Base-by-base conservation (phyloP, 2,329 filamentous ascomycete genomes). In the Aschersonia sp. region DNA sequence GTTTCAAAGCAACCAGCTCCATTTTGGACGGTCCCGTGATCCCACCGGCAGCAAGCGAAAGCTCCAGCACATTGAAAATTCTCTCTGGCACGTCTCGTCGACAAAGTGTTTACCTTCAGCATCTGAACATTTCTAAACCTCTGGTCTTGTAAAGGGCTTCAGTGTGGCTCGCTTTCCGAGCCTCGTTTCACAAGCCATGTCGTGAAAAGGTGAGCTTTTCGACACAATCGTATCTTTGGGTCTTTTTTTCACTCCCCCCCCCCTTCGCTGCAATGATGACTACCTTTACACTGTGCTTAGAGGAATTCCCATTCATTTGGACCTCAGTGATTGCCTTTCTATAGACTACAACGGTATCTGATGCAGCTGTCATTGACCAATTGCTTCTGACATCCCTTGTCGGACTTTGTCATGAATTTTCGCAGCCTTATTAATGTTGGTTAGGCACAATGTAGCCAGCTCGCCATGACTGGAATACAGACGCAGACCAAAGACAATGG, bases 321-420 rank as follows among this genome's bases (percentile, higher is more conserved):
- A 47, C 70, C 76, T 78, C 75, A 54, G 67, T 83, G 79, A 73
- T 68, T 67, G 76, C 69, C 73, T 70, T 70, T 74, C 66, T 78
- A 81, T 83, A 85, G 85, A 92, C 86, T 92, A 92, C 85, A 90
- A 92, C 86, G 86, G 86, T 92, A 92, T 92, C 86, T 92, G 86
- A 92, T 76, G 71, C 60, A 63, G 62, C 54, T 50, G 11, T 12
- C n/a, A 49, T 57, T 45, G 33, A 43, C 41, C 22, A 39, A 6
- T 9, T 5, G 9, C 31, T 6, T 35, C 43, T 14, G 29, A 31
- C 42, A 14, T 43, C 12, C 11, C 29, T 22, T 22, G 22, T 22
- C 22, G 22, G 22, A 43, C 30, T 39, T 37, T 10, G 12, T 37
- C 8, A 11, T 45, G 9, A 30, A 44, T 3, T 22, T 12, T 11